Evolutionary conservation across 768 basidiomycete genomes (phyloP).

Genomic region (Mycena alexandri): DNA sequence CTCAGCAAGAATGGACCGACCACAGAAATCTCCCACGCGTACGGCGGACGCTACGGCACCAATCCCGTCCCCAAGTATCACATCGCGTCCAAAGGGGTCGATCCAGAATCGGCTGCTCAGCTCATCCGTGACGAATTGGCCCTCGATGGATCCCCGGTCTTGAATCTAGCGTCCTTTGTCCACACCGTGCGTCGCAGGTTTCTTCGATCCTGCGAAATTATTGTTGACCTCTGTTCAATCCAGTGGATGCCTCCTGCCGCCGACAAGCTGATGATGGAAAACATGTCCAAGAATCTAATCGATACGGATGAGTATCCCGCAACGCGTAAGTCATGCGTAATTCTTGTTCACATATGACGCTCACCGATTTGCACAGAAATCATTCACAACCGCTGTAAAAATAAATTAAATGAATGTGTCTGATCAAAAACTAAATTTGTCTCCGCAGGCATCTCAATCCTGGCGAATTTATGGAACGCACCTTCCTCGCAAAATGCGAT

Average conservation of each 20-base stretch:
- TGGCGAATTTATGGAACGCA: conserved; percentile 78
- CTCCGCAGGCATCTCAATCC: conserved; percentile 58
- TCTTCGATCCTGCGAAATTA: neutral
- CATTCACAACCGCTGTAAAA: conserved; percentile 65
- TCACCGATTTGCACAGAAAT: conserved; percentile 52
- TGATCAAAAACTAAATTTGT: neutral
- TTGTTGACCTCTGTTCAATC: conserved; percentile 7
- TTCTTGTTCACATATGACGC: neutral
- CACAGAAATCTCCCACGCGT: conserved; percentile 55
- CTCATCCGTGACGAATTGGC: conserved; percentile 73
- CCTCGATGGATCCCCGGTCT: conserved; percentile 71
- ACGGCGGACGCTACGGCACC: conserved; percentile 77
- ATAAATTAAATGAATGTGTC: neutral
- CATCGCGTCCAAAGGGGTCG: conserved; percentile 59
- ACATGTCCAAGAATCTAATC: conserved; percentile 76
- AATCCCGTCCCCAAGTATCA: conserved; percentile 77
- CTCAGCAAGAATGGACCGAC: conserved; percentile 52
- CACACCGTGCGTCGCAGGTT: conserved; percentile 61
- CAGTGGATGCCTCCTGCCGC: conserved; percentile 45
- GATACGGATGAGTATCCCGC: conserved; percentile 76
- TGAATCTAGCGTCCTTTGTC: conserved; percentile 75
- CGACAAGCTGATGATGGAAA: conserved; percentile 69
- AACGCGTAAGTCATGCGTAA: conserved; percentile 56
- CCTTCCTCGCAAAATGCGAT: conserved; percentile 72
- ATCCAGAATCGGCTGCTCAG: conserved; percentile 60